Evolutionary conservation across 2,329 filamentous ascomycete species (phyloP).

Genomic region (Stachybotrys echinatus): DNA sequence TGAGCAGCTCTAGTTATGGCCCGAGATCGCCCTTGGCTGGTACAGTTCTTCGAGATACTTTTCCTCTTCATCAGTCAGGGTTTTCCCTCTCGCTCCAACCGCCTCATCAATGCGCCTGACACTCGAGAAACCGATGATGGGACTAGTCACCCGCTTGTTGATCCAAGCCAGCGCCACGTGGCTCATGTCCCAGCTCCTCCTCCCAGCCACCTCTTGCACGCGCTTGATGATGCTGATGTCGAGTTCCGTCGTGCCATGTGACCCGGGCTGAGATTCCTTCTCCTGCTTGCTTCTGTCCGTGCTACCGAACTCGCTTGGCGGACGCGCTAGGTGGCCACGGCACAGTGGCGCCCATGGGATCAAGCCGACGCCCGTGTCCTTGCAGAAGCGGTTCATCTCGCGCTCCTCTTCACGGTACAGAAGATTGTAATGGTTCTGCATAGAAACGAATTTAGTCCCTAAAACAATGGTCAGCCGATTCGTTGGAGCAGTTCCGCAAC

Average conservation of each 20-base stretch:
- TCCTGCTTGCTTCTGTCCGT: not conserved
- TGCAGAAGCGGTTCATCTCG: conserved; percentile 36
- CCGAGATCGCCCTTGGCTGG: not conserved
- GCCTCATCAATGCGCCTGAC: not conserved
- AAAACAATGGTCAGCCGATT: not conserved
- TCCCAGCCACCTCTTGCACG: not conserved
- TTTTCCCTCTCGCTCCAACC: not conserved
- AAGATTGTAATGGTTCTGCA: conserved; percentile 52
- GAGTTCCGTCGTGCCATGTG: not conserved
- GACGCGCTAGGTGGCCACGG: not conserved
- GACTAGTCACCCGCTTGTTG: not conserved
- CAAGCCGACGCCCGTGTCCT: conserved; percentile 34
- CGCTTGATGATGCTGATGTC: not conserved
- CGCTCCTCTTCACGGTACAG: conserved; percentile 53
- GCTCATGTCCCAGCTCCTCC: not conserved
- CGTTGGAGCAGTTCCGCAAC: conserved; percentile 53
- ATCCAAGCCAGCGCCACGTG: not conserved
- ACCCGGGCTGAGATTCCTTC: not conserved
- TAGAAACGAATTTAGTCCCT: conserved; percentile 49
- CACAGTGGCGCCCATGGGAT: conserved; percentile 19
- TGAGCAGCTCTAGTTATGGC: not conserved
- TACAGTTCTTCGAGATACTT: not conserved
- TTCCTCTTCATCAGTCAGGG: not conserved
- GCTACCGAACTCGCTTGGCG: conserved; percentile 1
- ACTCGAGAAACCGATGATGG: not conserved